A percentile compares a stretch with the other conserved stretches of the same genome.
These are phyloP conservation scores for Cladosporium oxysporum DNA, from an alignment of 2,329 filamentous ascomycete species.

Conservation along the genomic window DNA sequence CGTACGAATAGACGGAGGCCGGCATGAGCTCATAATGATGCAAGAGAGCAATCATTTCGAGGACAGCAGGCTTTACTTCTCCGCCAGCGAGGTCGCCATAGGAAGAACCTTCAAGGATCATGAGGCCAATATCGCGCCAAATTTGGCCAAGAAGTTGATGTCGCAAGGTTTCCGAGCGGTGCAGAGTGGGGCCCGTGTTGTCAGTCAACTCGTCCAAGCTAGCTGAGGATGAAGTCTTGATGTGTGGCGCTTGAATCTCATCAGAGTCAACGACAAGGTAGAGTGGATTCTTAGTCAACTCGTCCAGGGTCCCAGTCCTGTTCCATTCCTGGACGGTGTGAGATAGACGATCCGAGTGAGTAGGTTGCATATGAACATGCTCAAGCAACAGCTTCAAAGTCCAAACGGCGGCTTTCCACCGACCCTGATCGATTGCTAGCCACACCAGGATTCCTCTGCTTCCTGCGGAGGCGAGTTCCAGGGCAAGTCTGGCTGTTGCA, in stretches of 20 bases:
- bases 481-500: not conserved
- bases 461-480: not conserved
- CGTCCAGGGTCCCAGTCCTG: conserved; percentile 22
- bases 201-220: conserved; percentile 28
- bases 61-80: conserved; percentile 45
- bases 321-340: conserved; percentile 19
- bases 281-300: conserved; percentile 21
- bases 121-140: conserved; percentile 49
- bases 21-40: conserved; percentile 52
- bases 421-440: conserved; percentile 41
- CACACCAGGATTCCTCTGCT: not conserved
- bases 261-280: not conserved
- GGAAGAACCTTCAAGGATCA: conserved; percentile 41
- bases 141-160: conserved; percentile 47
- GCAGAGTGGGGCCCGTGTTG: conserved; percentile 3
- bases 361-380: conserved; percentile 23
- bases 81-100: conserved; percentile 21
- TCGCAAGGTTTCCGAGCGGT: conserved; percentile 26
- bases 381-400: conserved; percentile 47
- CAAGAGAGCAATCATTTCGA: conserved; percentile 51
- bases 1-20: conserved; percentile 46
- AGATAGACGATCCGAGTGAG: not conserved
- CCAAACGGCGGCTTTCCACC: conserved; percentile 50
- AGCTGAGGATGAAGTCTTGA: conserved; percentile 3
- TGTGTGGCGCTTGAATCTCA: not conserved